Percentiles rank a stretch among this genome's conserved stretches.
These are phyloP conservation scores for Lathyrus aphaca DNA, from an alignment of 306 rosid species.

Conservation along the genomic window DNA sequence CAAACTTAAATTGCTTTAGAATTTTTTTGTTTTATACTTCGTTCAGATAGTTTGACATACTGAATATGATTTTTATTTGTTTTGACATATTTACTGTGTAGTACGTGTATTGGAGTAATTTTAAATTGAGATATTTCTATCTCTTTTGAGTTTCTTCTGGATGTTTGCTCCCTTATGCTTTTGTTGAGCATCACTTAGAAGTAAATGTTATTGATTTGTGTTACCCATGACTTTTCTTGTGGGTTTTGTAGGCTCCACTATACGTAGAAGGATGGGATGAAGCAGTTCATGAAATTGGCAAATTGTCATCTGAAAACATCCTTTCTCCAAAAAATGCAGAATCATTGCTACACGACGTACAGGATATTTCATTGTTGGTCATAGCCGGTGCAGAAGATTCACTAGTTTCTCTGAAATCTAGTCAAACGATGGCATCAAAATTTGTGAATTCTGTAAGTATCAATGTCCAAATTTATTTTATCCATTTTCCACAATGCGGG, in stretches of 20 bases:
- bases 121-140: conserved; percentile 11
- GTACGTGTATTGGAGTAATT: not conserved
- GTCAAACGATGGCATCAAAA: conserved; percentile 86
- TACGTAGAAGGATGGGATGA: conserved; percentile 96
- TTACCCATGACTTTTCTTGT: conserved; percentile 14
- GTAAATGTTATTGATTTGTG: conserved; percentile 27
- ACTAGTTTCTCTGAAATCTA: conserved; percentile 74
- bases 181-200: conserved; percentile 2
- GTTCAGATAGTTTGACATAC: conserved; percentile 21
- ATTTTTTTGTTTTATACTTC: not conserved
- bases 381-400: conserved; percentile 91
- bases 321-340: conserved; percentile 64
- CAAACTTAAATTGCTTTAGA: not conserved
- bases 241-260: conserved; percentile 69
- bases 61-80: not conserved
- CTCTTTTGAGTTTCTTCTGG: not conserved
- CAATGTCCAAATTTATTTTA: conserved; percentile 1
- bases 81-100: not conserved
- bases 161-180: conserved; percentile 19
- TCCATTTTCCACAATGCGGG: conserved; percentile 12
- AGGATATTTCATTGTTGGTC: conserved; percentile 76
- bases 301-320: conserved; percentile 75
- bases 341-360: conserved; percentile 63
- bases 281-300: conserved; percentile 93
- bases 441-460: conserved; percentile 84